Evolutionary conservation across 2,329 filamentous ascomycete species (phyloP).

Genomic region (Beauveria bassiana): DNA sequence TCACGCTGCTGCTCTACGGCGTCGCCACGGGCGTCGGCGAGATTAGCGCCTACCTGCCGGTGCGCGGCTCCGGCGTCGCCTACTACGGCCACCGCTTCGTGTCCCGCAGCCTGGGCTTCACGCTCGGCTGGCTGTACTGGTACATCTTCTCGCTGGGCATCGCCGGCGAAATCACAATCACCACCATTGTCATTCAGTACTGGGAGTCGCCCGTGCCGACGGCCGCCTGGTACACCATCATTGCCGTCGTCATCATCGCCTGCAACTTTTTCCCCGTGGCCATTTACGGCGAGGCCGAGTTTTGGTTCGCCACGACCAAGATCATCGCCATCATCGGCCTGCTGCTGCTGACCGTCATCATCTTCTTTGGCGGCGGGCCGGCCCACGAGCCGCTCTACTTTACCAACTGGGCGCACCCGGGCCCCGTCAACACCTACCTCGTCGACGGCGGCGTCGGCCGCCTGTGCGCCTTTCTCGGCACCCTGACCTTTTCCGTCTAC

Average conservation of each 20-base stretch:
- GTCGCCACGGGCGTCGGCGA: conserved; percentile 39
- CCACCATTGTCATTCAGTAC: conserved; percentile 17
- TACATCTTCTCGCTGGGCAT: conserved; percentile 23
- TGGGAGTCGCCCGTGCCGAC: conserved; percentile 14
- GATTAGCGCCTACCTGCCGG: conserved; percentile 21
- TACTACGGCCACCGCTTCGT: conserved; percentile 20
- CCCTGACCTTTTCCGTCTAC: conserved; percentile 10
- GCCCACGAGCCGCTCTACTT: conserved; percentile 36
- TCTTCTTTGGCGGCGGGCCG: conserved; percentile 40
- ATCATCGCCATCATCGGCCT: conserved; percentile 41
- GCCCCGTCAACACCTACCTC: conserved; percentile 20
- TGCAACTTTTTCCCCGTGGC: conserved; percentile 25
- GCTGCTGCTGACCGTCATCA: conserved; percentile 36
- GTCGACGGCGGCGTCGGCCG: conserved; percentile 40
- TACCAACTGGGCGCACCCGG: conserved; percentile 28
- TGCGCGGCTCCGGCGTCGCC: conserved; percentile 16
- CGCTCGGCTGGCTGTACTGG: conserved; percentile 36
- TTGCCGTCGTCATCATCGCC: conserved; percentile 15
- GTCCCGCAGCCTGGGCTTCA: conserved; percentile 27
- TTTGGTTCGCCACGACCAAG: conserved; percentile 40
- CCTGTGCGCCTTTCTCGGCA: conserved; percentile 44
- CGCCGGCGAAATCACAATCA: conserved; percentile 15
- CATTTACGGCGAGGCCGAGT: conserved; percentile 43
- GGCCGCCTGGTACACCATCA: conserved; percentile 16
- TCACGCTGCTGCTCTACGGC: conserved; percentile 47